Percentiles rank a stretch among this genome's conserved stretches.
phyloP scores from a whole-genome alignment of 345 rosid species.

The Sisymbrium altissimum region DNA sequence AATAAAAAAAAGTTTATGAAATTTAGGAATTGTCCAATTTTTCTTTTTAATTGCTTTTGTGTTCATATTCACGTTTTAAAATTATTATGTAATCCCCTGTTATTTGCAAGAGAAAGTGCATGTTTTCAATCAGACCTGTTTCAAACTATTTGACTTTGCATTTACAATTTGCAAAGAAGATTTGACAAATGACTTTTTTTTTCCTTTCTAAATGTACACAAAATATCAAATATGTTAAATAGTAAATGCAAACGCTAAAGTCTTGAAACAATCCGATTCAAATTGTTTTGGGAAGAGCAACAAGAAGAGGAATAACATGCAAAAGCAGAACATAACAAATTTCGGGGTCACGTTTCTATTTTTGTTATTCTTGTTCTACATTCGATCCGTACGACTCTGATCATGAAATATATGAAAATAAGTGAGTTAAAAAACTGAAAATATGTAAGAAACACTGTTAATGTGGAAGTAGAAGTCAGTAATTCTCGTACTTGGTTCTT shows the following conservation, averaged over 20 bases:
- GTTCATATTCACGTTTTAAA: neutral
- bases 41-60: neutral
- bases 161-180: neutral
- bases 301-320: constrained; percentile 11
- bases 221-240: neutral
- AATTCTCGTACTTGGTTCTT: constrained; percentile 24
- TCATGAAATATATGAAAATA: neutral
- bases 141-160: neutral
- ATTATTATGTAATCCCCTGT: neutral
- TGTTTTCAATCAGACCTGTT: neutral
- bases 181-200: neutral
- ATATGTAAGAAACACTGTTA: constrained; percentile 10
- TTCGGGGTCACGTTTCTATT: neutral
- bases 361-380: neutral
- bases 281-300: neutral
- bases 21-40: neutral
- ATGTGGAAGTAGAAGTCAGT: constrained; percentile 26
- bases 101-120: neutral
- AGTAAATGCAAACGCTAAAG: neutral
- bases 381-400: neutral
- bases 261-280: neutral
- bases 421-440: neutral
- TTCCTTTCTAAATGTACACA: neutral
- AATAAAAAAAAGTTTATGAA: neutral
- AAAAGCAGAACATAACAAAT: constrained; percentile 2